phyloP scores from a whole-genome alignment of 768 basidiomycete species.

The Suillus brevipes region DNA sequence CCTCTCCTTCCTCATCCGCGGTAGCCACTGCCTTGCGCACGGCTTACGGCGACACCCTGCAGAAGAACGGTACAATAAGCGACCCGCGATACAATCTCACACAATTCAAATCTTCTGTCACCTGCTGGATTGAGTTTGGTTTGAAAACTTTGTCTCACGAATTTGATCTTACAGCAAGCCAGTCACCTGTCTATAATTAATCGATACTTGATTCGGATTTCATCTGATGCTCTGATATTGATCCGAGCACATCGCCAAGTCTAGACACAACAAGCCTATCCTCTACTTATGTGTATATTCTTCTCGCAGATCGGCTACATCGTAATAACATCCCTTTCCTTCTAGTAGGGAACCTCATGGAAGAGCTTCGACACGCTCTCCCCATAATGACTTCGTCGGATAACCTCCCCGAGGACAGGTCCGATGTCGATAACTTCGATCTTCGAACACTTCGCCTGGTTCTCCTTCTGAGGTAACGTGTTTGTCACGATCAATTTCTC shows the following conservation, averaged over 20 bases:
- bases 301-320: too few relatives aligned
- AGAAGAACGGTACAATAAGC: not conserved
- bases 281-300: too few relatives aligned
- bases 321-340: not conserved
- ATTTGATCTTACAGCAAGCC: not conserved
- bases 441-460: conserved; percentile 69
- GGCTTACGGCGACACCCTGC: not conserved
- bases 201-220: not conserved
- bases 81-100: conserved; percentile 3
- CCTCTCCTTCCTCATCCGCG: not conserved
- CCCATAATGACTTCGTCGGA: conserved; percentile 95
- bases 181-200: not conserved
- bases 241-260: not conserved
- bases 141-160: conserved; percentile 3
- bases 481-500: conserved; percentile 98
- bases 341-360: conserved; percentile 85
- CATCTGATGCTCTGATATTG: not conserved
- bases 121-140: not conserved
- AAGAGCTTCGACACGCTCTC: conserved; percentile 89
- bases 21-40: not conserved
- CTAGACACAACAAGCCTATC: not conserved
- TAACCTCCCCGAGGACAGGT: conserved; percentile 93
- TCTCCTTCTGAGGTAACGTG: conserved; percentile 87
- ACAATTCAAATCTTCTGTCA: not conserved
- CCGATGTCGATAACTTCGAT: conserved; percentile 95